Percentiles rank a stretch among this genome's conserved stretches.
These are phyloP conservation scores for Leucocoprinus sp. DNA, from an alignment of 768 basidiomycete species.

Conservation along the genomic window DNA sequence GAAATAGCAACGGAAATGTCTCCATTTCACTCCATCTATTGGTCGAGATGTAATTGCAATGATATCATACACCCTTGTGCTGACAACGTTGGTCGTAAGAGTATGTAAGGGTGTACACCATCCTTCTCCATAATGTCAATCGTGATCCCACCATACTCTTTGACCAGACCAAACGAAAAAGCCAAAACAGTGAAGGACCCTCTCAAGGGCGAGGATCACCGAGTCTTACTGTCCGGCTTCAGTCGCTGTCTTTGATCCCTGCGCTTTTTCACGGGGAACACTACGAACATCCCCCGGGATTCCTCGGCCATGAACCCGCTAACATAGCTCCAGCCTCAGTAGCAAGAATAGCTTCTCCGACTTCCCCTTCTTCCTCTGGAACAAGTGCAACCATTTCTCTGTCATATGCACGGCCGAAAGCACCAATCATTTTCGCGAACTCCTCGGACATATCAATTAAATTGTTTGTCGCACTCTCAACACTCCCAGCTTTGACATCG, in stretches of 20 bases:
- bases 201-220: too few species aligned
- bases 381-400: slow-evolving; percentile 41
- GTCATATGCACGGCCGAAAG: slow-evolving; percentile 40
- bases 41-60: slow-evolving; percentile 47
- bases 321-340: slow-evolving; percentile 37
- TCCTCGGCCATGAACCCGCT: slow-evolving; percentile 33
- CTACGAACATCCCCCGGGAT: slow-evolving; percentile 15
- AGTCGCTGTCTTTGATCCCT: too few species aligned
- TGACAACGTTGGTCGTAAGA: slow-evolving; percentile 33
- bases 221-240: too few species aligned
- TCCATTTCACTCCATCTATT: slow-evolving; percentile 10
- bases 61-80: slow-evolving; percentile 46
- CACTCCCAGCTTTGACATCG: slow-evolving; percentile 72
- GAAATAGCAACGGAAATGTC: background rate
- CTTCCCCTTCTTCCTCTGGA: slow-evolving; percentile 33
- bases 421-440: slow-evolving; percentile 39
- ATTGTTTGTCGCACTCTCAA: slow-evolving; percentile 38
- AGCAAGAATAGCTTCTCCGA: slow-evolving; percentile 37
- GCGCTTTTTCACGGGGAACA: too few species aligned
- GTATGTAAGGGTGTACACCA: slow-evolving; percentile 36
- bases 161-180: slow-evolving; percentile 45
- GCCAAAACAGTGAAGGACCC: slow-evolving; percentile 53
- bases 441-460: slow-evolving; percentile 39
- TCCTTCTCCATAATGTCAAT: slow-evolving; percentile 48
- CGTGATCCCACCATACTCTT: slow-evolving; percentile 46